Base-by-base conservation (phyloP, 495 filamentous ascomycete genomes). In the Peziza echinospora region DNA sequence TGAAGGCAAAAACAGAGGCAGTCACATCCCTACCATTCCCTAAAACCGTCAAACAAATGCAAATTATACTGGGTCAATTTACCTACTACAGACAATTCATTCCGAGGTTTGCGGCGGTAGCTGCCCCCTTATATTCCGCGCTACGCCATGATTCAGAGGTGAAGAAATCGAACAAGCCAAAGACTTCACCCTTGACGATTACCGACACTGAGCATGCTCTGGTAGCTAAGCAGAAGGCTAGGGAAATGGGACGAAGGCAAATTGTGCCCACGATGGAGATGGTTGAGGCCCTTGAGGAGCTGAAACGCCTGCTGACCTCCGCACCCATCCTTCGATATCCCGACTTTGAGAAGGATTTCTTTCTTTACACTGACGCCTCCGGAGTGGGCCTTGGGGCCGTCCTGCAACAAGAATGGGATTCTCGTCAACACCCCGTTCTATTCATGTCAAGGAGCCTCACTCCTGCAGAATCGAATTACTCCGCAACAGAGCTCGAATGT, bases 61-160 rank as follows among this genome's bases (percentile, higher is more conserved):
- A 43, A 19, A n/a, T 24, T 3, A 2, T 43, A 5, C 16, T 49
- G 1, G 47, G 47, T 2, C 26, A 43, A 42, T 49, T 49, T 40
- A 21, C 17, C 23, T 49, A 49, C 24, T 49, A 49, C 17, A 0
- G 25, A 8, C 26, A 43, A 24, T 49, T 49, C 16, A 49, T 49
- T 6, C 5, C 5, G 17, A 49, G 41, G 24, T 49, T 49, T 19
- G 16, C 41, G 3, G 26, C 26, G 23, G 37, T 49, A 11, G 47
- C 47, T 0, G 25, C n/a, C 2, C 47, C 24, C 0, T 24, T 49
- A 0, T 17, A 42, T 30, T 21, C 19, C 7, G 40, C 40, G 19
- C 19, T 42, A 21, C 7, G 19, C 7, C 7, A 11, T 10, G 40
- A 21, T 7, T 7, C 8, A 42, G 6, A 7, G 19, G 8, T 17